A percentile compares a stretch with the other conserved stretches of the same genome.
Evolutionary conservation across 352 stramenopile species (phyloP).

Genomic region (Globisporangium megalacanthum): DNA sequence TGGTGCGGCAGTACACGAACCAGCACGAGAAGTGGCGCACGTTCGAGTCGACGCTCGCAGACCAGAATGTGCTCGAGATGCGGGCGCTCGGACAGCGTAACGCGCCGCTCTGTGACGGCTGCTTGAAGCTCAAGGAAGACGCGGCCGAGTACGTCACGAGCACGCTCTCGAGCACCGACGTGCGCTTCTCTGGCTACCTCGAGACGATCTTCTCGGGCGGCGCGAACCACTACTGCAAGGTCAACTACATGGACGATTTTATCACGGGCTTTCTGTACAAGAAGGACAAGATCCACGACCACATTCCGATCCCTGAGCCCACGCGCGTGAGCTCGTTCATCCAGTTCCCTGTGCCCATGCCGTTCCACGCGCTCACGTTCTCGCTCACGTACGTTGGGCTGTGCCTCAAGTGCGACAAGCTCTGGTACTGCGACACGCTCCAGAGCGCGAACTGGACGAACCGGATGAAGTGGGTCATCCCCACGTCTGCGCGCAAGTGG

Average conservation of each 20-base stretch:
- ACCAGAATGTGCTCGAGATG: constrained; percentile 83
- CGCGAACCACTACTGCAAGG: constrained; percentile 77
- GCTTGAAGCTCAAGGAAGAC: constrained; percentile 74
- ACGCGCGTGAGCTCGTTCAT: constrained; percentile 86
- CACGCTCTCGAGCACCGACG: constrained; percentile 52
- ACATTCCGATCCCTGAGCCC: constrained; percentile 82
- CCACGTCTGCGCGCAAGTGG: constrained; percentile 81
- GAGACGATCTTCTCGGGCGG: constrained; percentile 82
- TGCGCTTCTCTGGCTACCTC: constrained; percentile 68
- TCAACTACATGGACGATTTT: constrained; percentile 81
- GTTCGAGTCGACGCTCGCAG: constrained; percentile 66
- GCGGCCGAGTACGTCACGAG: constrained; percentile 72
- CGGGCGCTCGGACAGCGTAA: constrained; percentile 73
- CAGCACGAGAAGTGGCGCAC: constrained; percentile 65
- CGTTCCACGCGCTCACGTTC: constrained; percentile 84
- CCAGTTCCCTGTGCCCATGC: constrained; percentile 85
- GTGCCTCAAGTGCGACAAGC: constrained; percentile 84
- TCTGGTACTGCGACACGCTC: constrained; percentile 86
- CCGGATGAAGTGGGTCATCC: constrained; percentile 89
- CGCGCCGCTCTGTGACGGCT: constrained; percentile 74
- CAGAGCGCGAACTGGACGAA: constrained; percentile 79
- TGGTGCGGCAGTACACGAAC: constrained; percentile 72
- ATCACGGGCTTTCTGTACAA: constrained; percentile 88
- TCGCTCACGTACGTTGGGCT: constrained; percentile 81
- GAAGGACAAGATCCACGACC: constrained; percentile 88